Evolutionary conservation across 495 filamentous ascomycete species (phyloP), one percentile per base, ranked within the genome.

Genomic region (Mytilinidion resinicola): DNA sequence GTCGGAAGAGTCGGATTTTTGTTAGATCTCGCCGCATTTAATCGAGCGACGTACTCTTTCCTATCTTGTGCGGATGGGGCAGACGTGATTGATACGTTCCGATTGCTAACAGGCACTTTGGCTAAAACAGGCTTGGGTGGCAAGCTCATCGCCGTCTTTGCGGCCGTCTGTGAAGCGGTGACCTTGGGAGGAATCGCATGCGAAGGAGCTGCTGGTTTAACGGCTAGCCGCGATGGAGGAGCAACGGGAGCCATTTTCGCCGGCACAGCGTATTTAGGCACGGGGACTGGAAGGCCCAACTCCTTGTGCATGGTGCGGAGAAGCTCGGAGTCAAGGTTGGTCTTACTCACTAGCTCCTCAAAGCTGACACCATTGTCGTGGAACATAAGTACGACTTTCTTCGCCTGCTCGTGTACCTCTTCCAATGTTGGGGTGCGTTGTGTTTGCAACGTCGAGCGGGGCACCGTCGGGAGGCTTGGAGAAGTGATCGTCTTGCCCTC

Each of bases 1-100:
- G 6, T 30, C 6, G 25, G 25, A 30, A 30, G 25, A 30, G 25
- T 30, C 25, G 25, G 3, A 30, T 2, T 30, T 30, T 30, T 30
- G 25, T 2, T 3, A 2, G 25, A 30, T 65, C 75, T 81, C 41
- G 76, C 85, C 39, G 88, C 87, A 49, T 88, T 76, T 66, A 89
- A 82, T 43, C 82, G 79, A 15, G 87, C 86, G 64, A 89, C 88
- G 41, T 88, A 79, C 59, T 90, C 86, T 61, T 90, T 90, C 33
- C 88, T 79, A 62, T 89, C 85, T 64, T 89, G 74, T 5, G 59
- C 55, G 20, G 59, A 62, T 14, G 59, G 51, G 9, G 51, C 56
- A 19, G 58, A 52, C 34, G 55, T 62, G 7, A 36, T 20, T 3
- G 59, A 19, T 12, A 46, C 14, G 17, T 11, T 41, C 33, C 35